A percentile compares a stretch with the other conserved stretches of the same genome.
phyloP scores from a whole-genome alignment of 2,329 filamentous ascomycete genomes.

The Hypomyces rosellus region DNA sequence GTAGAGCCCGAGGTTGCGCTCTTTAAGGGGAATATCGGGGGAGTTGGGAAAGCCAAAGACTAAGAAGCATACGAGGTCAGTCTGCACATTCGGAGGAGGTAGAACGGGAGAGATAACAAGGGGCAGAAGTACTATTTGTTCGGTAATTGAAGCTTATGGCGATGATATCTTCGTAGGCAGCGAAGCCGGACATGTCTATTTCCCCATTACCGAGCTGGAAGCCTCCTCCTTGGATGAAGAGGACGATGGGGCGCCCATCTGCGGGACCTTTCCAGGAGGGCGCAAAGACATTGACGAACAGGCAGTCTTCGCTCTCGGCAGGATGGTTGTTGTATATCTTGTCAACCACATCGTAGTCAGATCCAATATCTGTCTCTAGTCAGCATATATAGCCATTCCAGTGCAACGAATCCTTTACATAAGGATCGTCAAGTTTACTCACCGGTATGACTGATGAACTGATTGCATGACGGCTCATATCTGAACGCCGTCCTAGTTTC shows the following conservation, averaged over 20 bases:
- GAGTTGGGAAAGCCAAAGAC: slow-evolving; percentile 40
- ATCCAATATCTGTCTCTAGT: slow-evolving; percentile 14
- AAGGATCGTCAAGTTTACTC: neutral
- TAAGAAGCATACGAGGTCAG: slow-evolving; percentile 1
- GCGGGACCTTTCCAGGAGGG: slow-evolving; percentile 9
- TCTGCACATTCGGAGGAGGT: fast-evolving
- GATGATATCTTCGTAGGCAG: slow-evolving; percentile 22
- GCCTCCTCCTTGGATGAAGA: slow-evolving; percentile 22
- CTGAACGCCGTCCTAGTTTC: slow-evolving; percentile 5
- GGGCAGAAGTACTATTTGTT: slow-evolving; percentile 14
- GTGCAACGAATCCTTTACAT: too few relatives aligned
- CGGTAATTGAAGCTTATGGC: slow-evolving; percentile 22
- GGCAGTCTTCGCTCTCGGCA: slow-evolving; percentile 23
- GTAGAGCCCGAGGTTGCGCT: slow-evolving; percentile 25
- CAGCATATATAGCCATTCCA: too few relatives aligned
- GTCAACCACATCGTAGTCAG: slow-evolving; percentile 15
- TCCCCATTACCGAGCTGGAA: slow-evolving; percentile 19
- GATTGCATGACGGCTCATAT: slow-evolving; percentile 16
- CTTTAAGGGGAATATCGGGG: slow-evolving; percentile 29
- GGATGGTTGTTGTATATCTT: slow-evolving; percentile 16
- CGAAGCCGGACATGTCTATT: slow-evolving; percentile 19
- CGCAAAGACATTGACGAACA: slow-evolving; percentile 23
- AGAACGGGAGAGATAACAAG: neutral
- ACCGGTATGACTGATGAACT: slow-evolving; percentile 15
- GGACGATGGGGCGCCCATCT: slow-evolving; percentile 15